Base-by-base conservation (phyloP, 2,329 filamentous ascomycete genomes). In the Malbranchea zuffiana region DNA sequence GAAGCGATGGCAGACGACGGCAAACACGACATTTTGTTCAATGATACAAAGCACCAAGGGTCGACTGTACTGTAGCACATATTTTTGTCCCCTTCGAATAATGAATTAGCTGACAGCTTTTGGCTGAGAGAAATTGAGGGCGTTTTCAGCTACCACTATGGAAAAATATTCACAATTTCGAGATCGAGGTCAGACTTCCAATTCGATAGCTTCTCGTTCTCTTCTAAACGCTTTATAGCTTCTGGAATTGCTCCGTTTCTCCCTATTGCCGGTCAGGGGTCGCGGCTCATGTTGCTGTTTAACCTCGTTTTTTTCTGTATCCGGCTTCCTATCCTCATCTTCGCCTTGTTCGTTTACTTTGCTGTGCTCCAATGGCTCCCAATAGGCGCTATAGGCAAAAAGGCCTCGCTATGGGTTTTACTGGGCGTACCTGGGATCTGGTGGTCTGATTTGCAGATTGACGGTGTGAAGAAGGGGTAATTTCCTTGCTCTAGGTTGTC, bases 361-460 rank as follows among this genome's bases (percentile, higher is more conserved):
- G 55, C 82, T 42, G 51, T 94, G 43, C 71, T 96, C 36, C 83
- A 88, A 63, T 82, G 80, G 71, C 72, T 94, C 10, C 86, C 86
- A 0, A 68, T 81, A 6, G 76, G 75, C 1, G 70, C 71, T 6
- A 53, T 78, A 21, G 63, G 78, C 28, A 85, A 85, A 53, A 96
- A 96, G 63, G 75, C 82, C 8, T 75, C 85, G 32, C 65, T 96
- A 36, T 96, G 90, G 88, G 73, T 77, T 43, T 74, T 96, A 47
- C 74, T 98, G 49, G 81, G 78, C 24, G 81, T 93, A 41, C 85
- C 87, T 0, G 88, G 90, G 18, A 83, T 98, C 40, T 96, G 87
- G 86, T 96, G 88, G 88, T 80, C 95, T 39, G 90, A 98, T 61
- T 68, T 98, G n/a, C 88, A 95, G 60, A 84, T 98, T 47, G 90